Conservation (phyloP, 768 basidiomycete genomes). For the Krasilnikovozyma curviuscula region DNA sequence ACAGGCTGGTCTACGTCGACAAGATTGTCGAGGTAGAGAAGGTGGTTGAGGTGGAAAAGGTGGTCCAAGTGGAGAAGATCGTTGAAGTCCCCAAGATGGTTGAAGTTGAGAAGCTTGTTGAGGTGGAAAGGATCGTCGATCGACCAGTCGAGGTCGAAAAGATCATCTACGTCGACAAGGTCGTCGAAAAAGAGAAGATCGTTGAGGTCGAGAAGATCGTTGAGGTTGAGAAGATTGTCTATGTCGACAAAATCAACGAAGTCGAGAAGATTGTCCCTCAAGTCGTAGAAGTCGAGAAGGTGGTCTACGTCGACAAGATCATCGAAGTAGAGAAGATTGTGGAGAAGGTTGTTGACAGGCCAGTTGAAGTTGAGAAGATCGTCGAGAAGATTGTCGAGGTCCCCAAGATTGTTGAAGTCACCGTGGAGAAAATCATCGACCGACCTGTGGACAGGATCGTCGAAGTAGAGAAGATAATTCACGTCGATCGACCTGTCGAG, state of each 20-base stretch:
- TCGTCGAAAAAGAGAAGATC: constrained; percentile 15
- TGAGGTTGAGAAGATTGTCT: constrained; percentile 7
- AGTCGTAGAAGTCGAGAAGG: constrained; percentile 19
- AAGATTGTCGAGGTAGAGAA: constrained; percentile 14
- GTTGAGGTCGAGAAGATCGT: constrained; percentile 10
- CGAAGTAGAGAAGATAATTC: constrained; percentile 17
- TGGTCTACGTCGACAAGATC: constrained; percentile 14
- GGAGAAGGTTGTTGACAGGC: constrained; percentile 8
- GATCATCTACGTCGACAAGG: constrained; percentile 15
- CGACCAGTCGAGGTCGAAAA: background rate
- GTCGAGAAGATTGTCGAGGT: constrained; percentile 8
- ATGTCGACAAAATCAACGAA: constrained; percentile 16
- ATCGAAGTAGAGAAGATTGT: constrained; percentile 17
- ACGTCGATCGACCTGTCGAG: constrained; percentile 15
- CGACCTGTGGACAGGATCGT: constrained; percentile 16
- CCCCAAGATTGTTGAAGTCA: background rate
- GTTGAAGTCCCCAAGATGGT: constrained; percentile 15
- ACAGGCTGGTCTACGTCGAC: constrained; percentile 2
- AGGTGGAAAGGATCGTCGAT: constrained; percentile 13
- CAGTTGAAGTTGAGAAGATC: constrained; percentile 12
- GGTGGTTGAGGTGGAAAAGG: constrained; percentile 17
- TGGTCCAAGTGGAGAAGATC: constrained; percentile 16
- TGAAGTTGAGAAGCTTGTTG: constrained; percentile 20
- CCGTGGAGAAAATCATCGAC: too few species aligned
- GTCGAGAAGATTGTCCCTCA: constrained; percentile 18